A percentile compares a stretch with the other conserved stretches of the same genome.
Evolutionary conservation across 805 yeast genomes (phyloP).

Genomic region (Wickerhamomyces bisporus): DNA sequence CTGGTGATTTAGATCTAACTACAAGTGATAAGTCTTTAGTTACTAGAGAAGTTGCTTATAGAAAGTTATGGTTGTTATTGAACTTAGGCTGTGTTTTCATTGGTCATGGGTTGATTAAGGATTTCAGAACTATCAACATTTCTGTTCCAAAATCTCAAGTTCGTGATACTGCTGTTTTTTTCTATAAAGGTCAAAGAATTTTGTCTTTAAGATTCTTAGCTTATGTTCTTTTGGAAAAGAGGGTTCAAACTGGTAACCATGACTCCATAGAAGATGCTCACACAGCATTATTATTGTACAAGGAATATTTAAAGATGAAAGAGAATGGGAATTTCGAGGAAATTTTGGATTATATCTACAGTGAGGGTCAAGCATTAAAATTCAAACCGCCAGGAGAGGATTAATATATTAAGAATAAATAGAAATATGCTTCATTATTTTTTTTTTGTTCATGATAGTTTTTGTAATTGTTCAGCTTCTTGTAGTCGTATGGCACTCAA

Average conservation of each 20-base stretch:
- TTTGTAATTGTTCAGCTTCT: constrained; percentile 19
- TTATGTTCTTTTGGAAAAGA: constrained; percentile 64
- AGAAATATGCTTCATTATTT: neutral
- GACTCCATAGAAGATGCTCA: constrained; percentile 96
- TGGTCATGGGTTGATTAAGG: constrained; percentile 90
- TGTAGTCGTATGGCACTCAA: constrained; percentile 18
- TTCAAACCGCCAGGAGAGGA: constrained; percentile 24
- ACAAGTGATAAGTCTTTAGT: constrained; percentile 67
- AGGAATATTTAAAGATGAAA: constrained; percentile 60
- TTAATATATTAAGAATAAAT: neutral
- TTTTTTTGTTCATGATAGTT: constrained; percentile 10
- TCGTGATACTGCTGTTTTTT: constrained; percentile 81
- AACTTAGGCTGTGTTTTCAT: constrained; percentile 89
- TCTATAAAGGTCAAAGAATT: constrained; percentile 70
- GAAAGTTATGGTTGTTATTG: constrained; percentile 84
- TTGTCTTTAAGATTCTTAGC: constrained; percentile 83
- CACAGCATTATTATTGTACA: constrained; percentile 76
- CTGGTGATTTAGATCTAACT: constrained; percentile 78
- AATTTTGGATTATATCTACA: constrained; percentile 61
- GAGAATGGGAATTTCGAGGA: constrained; percentile 54
- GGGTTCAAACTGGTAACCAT: constrained; percentile 90
- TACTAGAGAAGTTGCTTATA: constrained; percentile 73
- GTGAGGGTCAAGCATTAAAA: constrained; percentile 45
- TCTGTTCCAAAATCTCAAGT: constrained; percentile 84
- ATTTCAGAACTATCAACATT: constrained; percentile 88